Evolutionary conservation across 768 basidiomycete genomes (phyloP).

Genomic region (Tricholoma terreum): DNA sequence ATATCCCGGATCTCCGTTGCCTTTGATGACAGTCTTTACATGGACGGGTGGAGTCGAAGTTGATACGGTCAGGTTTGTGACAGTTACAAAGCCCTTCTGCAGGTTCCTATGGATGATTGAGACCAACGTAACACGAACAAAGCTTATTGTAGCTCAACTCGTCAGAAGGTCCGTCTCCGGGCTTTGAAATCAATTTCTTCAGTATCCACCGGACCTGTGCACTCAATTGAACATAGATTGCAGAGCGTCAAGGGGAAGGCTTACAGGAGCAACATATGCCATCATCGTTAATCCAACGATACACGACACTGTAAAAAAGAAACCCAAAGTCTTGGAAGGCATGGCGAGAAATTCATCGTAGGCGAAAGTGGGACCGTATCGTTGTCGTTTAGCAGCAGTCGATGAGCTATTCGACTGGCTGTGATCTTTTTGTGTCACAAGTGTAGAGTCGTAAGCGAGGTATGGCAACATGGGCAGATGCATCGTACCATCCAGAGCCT

Average conservation of each 20-base stretch:
- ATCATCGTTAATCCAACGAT: constrained; percentile 33
- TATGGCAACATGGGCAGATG: not conserved
- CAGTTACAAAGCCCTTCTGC: constrained; percentile 56
- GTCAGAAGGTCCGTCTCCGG: constrained; percentile 64
- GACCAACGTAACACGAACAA: not conserved
- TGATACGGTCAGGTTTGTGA: constrained; percentile 70
- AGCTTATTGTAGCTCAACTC: constrained; percentile 42
- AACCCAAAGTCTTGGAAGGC: constrained; percentile 36
- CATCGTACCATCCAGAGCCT: constrained; percentile 21
- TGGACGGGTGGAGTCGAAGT: constrained; percentile 42
- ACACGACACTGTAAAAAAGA: constrained; percentile 36
- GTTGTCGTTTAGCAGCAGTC: constrained; percentile 21
- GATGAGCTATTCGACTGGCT: not conserved
- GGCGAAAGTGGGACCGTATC: constrained; percentile 69
- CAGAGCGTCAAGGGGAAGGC: constrained; percentile 8
- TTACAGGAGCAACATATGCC: constrained; percentile 37
- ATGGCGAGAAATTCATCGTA: constrained; percentile 70
- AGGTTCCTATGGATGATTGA: constrained; percentile 38
- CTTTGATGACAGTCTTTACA: constrained; percentile 60
- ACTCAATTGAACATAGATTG: not conserved
- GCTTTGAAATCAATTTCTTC: constrained; percentile 45
- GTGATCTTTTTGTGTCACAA: not conserved
- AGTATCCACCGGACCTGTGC: constrained; percentile 56
- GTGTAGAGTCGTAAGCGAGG: not conserved
- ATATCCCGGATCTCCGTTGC: constrained; percentile 79